Evolutionary conservation across 2,329 filamentous ascomycete species (phyloP), one percentile per base, ranked within the genome.

Genomic region (Venturia aucupariae): DNA sequence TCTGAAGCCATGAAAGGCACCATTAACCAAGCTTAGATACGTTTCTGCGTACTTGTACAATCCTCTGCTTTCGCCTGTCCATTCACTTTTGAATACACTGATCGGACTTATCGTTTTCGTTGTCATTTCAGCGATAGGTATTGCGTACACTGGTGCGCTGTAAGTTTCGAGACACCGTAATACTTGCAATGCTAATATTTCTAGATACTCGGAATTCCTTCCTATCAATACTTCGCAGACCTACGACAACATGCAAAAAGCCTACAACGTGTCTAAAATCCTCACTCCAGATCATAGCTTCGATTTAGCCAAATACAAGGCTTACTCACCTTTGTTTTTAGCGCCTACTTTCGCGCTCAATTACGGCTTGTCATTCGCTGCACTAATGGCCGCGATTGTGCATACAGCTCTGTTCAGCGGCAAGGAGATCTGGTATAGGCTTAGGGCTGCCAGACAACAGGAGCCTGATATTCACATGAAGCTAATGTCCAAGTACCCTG

Each of bases 321-420:
- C 61, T 0, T 76, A 77, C 65, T 76, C 75, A 3, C 74, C 74
- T 0, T 71, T 75, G 22, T 76, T 73, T 66, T 67, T 77, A 6
- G 71, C 73, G 6, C 72, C 75, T 0, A 76, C 75, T 2, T 73
- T 76, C 41, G 73, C 74, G 6, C 69, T 77, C 39, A 72, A 73
- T 19, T 77, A 76, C 61, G 75, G 74, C 6, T 65, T 77, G 3
- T 72, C 70, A 13, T 77, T 77, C 62, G 75, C 74, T 5, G 71
- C 72, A 7, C 72, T 76, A 51, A 75, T 73, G 1, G 71, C 73
- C 1, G 69, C 74, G 11, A 66, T 76, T 11, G 70, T 75, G 0
- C 74, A 76, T 64, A 71, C 71, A 4, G 70, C 71, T 48, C 69
- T 76, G 6, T 75, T 69, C 69, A 73, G 75, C 63, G 70, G 74